Evolutionary conservation across 495 filamentous ascomycete genomes (phyloP), one percentile per base, ranked within the genome.

Genomic region (Cenococcum geophilum): DNA sequence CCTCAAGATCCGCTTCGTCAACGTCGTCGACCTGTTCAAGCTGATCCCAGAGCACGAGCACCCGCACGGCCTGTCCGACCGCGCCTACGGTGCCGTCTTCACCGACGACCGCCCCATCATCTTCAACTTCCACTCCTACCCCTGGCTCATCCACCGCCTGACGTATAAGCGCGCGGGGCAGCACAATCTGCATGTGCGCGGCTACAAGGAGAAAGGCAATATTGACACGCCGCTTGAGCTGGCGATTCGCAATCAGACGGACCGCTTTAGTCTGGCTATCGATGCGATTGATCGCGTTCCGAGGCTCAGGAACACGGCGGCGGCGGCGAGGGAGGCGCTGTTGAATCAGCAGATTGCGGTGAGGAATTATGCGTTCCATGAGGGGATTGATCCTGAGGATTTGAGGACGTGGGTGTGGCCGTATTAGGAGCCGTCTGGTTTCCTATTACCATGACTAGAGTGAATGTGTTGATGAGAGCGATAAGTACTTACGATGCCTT

Each of bases 91-190:
- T n/a, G 74, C 84, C 5, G 63, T 87, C 54, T 89, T 89, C 76
- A 89, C 86, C 1, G 73, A 74, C 21, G 74, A 87, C 76, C 83
- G 77, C 60, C 86, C 86, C 36, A 77, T 87, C 71, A 80, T 89
- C 65, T 89, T 89, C 80, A 88, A 88, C 76, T 89, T 88, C 81
- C 86, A 89, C 75, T 83, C 80, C 18, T 88, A 89, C 73, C 86
- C 86, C 1, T 89, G 84, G 84, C 78, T 89, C 64, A 80, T 89
- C 42, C 85, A 89, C 74, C 78, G 86, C 25, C 71, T 90, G 58
- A 84, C 84, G 0, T 88, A 88, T 74, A 85, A 85, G 75, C 82
- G 85, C 0, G 80, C 80, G 0, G 84, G 83, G 14, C 78, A 78
- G 56, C 60, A 75, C 18, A 83, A 86, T 70, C 68, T 88, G 55